Conservation (phyloP, 2,329 filamentous ascomycete genomes). For the Colletotrichum filicis region DNA sequence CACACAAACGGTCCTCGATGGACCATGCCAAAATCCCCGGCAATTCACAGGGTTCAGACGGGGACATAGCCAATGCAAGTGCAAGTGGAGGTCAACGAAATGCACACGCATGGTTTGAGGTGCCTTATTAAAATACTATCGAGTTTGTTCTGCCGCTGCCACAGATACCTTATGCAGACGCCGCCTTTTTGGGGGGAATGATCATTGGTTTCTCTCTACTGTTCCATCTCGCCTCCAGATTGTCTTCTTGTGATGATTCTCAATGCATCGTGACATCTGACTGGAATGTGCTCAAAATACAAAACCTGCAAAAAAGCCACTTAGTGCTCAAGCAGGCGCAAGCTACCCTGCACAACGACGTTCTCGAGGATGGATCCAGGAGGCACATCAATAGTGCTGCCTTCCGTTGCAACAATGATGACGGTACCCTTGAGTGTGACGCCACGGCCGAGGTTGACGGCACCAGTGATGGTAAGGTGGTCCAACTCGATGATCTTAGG, state of each 20-base stretch:
- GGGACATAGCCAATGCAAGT: neutral
- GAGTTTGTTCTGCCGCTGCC: slow-evolving; percentile 16
- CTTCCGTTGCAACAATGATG: slow-evolving; percentile 98
- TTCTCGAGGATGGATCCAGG: slow-evolving; percentile 98
- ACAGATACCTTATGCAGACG: slow-evolving; percentile 10
- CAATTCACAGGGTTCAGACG: neutral
- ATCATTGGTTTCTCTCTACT: slow-evolving; percentile 26
- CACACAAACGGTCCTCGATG: neutral
- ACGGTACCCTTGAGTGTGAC: slow-evolving; percentile 98
- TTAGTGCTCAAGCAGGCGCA: slow-evolving; percentile 78
- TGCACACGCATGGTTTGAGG: slow-evolving; percentile 6
- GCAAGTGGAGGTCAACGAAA: neutral
- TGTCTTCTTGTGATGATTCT: slow-evolving; percentile 16
- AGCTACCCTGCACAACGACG: slow-evolving; percentile 96
- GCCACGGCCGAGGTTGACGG: slow-evolving; percentile 94
- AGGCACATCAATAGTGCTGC: slow-evolving; percentile 96
- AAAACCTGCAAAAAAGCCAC: slow-evolving; percentile 19
- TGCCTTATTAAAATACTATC: slow-evolving; percentile 33
- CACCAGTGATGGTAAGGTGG: slow-evolving; percentile 96
- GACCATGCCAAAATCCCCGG: neutral
- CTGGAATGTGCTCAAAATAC: slow-evolving; percentile 30
- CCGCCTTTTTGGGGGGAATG: slow-evolving; percentile 11
- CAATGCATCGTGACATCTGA: slow-evolving; percentile 8
- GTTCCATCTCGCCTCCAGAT: slow-evolving; percentile 20
- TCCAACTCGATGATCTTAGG: slow-evolving; percentile 92